phyloP scores from a whole-genome alignment of 176 grass and related monocot species.

The Secale cereale region DNA sequence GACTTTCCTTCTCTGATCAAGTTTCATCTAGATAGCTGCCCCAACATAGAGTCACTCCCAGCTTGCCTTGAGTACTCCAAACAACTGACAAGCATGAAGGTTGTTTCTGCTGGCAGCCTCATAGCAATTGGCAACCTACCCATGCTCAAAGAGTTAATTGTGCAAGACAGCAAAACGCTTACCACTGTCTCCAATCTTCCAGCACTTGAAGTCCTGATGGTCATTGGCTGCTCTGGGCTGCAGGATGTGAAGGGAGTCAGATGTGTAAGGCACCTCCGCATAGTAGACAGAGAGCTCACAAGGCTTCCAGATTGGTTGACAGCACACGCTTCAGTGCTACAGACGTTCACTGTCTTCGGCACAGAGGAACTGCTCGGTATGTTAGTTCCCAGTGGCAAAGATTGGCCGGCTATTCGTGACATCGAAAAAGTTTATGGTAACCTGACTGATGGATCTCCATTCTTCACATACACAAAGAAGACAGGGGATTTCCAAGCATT shows the following conservation, averaged over 20 bases:
- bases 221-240: constrained; percentile 21
- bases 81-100: neutral
- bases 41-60: constrained; percentile 31
- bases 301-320: constrained; percentile 29
- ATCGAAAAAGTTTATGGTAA: constrained; percentile 28
- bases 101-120: constrained; percentile 19
- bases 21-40: constrained; percentile 38
- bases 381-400: neutral
- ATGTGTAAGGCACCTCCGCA: neutral
- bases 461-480: constrained; percentile 28
- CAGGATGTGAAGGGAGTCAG: neutral
- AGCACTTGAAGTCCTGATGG: constrained; percentile 17
- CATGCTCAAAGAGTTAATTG: constrained; percentile 5
- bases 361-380: constrained; percentile 22
- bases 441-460: constrained; percentile 19
- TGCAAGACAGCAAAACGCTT: constrained; percentile 8
- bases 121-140: constrained; percentile 20
- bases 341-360: constrained; percentile 8
- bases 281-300: constrained; percentile 12
- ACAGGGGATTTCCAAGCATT: neutral
- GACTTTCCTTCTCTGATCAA: constrained; percentile 27
- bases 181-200: constrained; percentile 27
- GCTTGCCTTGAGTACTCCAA: constrained; percentile 23
- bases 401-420: constrained; percentile 13
- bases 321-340: neutral